These are phyloP conservation scores for Rhododendron simsii DNA, from an alignment of 148 eudicot species.

Conservation along the genomic window DNA sequence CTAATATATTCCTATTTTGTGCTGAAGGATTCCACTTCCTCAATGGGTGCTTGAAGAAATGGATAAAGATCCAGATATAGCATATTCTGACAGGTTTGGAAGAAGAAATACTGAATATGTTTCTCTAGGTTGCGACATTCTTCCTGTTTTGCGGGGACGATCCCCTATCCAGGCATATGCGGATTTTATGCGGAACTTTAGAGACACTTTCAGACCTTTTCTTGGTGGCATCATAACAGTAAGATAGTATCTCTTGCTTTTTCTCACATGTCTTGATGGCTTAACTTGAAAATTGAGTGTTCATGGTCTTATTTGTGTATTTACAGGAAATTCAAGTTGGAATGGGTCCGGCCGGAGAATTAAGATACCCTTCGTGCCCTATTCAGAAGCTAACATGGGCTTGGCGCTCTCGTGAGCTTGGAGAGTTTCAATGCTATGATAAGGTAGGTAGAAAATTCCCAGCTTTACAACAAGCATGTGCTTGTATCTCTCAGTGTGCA, in stretches of 20 bases:
- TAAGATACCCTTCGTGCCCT: conserved; percentile 48
- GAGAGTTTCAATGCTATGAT: conserved; percentile 53
- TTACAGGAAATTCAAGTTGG: conserved; percentile 54
- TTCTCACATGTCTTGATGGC: not conserved
- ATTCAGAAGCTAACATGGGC: conserved; percentile 32
- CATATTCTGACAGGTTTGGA: conserved; percentile 41
- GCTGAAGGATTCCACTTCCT: conserved; percentile 52
- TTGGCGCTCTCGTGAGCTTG: conserved; percentile 35
- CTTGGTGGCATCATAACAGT: conserved; percentile 46
- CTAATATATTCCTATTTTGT: conserved; percentile 9
- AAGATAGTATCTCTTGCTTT: conserved; percentile 19
- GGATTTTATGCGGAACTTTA: conserved; percentile 48
- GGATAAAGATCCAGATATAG: conserved; percentile 39
- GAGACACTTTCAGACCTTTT: conserved; percentile 40
- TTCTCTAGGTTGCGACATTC: conserved; percentile 47
- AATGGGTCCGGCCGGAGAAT: conserved; percentile 52
- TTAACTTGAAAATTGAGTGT: conserved; percentile 5
- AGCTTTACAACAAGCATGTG: not conserved
- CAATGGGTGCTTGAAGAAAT: conserved; percentile 54
- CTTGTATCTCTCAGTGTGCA: not conserved
- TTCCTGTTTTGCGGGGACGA: conserved; percentile 41
- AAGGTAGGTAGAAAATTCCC: conserved; percentile 24
- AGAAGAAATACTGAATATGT: conserved; percentile 46
- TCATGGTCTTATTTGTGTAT: conserved; percentile 12
- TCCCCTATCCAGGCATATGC: conserved; percentile 45